Percentiles rank a stretch among this genome's conserved stretches.
phyloP scores from a whole-genome alignment of 1,284 basidiomycete species.

The Leccinum laetum region DNA sequence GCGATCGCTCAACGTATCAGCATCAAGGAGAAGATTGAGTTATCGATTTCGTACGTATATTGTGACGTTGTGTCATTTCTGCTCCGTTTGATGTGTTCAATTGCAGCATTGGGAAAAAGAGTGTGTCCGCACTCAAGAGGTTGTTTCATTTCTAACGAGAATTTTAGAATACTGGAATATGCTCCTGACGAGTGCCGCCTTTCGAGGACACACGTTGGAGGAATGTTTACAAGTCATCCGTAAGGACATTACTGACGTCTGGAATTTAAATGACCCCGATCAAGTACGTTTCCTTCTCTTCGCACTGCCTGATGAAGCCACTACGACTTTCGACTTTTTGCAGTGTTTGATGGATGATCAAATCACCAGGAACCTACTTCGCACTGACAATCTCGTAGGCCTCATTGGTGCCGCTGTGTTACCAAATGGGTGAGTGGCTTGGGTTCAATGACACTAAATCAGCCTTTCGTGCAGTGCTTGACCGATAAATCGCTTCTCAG shows the following conservation, averaged over 20 bases:
- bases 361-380: slow-evolving; percentile 5
- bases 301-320: not conserved
- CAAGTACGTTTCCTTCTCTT: slow-evolving; percentile 11
- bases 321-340: not conserved
- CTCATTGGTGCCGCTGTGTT: slow-evolving; percentile 2
- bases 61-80: not conserved
- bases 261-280: slow-evolving; percentile 32
- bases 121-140: slow-evolving; percentile 6
- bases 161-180: slow-evolving; percentile 30
- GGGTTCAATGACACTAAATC: not conserved
- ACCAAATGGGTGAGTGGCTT: slow-evolving; percentile 1
- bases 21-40: slow-evolving; percentile 17
- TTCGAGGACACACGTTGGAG: slow-evolving; percentile 16
- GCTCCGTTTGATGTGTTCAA: not conserved
- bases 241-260: slow-evolving; percentile 26
- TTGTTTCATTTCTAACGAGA: not conserved
- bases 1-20: slow-evolving; percentile 22
- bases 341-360: slow-evolving; percentile 19
- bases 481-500: slow-evolving; percentile 1
- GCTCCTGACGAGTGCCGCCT: slow-evolving; percentile 25
- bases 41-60: slow-evolving; percentile 15
- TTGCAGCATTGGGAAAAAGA: slow-evolving; percentile 25
- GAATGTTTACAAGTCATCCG: slow-evolving; percentile 27
- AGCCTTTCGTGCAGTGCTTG: not conserved
- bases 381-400: slow-evolving; percentile 1